A percentile compares a stretch with the other conserved stretches of the same genome.
phyloP scores from a whole-genome alignment of 2,329 filamentous ascomycete species.

The Xylaria sp. region DNA sequence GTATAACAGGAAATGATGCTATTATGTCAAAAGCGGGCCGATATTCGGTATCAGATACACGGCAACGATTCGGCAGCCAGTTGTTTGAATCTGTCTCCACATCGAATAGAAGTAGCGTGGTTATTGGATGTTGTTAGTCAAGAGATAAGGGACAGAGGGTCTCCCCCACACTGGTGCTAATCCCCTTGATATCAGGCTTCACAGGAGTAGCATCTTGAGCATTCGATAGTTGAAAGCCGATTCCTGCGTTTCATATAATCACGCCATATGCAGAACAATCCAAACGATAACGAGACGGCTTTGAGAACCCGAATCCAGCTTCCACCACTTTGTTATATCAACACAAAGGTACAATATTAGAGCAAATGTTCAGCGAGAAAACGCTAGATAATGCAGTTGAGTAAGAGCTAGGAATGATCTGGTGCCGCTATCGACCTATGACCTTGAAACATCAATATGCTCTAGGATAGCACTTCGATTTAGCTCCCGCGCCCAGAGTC shows the following conservation, averaged over 20 bases:
- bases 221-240: neutral
- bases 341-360: neutral
- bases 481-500: neutral
- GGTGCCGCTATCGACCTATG: neutral
- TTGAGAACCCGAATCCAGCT: neutral
- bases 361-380: neutral
- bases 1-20: neutral
- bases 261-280: neutral
- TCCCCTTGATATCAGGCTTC: neutral
- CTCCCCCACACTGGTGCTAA: constrained; percentile 17
- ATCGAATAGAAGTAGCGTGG: neutral
- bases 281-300: too few species aligned
- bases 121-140: constrained; percentile 16
- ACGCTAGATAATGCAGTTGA: neutral
- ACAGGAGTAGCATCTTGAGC: neutral
- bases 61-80: constrained; percentile 7
- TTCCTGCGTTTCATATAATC: neutral
- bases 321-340: neutral
- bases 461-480: neutral
- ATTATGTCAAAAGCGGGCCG: constrained; percentile 9
- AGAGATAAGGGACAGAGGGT: constrained; percentile 28
- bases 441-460: neutral
- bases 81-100: neutral
- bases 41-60: constrained; percentile 15
- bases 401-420: neutral